Evolutionary conservation across 2,329 filamentous ascomycete genomes (phyloP).

Genomic region (Aspergillus awamori): DNA sequence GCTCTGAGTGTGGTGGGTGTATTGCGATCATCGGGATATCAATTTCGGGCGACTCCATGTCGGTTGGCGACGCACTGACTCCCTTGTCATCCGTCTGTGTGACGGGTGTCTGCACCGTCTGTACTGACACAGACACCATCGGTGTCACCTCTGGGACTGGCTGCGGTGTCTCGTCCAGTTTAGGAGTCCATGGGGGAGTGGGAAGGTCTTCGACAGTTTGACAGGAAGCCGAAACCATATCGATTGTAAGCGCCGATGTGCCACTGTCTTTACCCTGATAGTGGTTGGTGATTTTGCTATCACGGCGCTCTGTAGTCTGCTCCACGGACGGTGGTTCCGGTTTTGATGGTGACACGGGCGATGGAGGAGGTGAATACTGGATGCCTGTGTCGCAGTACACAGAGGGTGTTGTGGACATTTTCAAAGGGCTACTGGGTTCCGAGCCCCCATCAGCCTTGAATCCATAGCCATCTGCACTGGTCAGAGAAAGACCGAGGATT

Average conservation of each 20-base stretch:
- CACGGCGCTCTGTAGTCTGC: conserved; percentile 1
- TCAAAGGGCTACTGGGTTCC: conserved; percentile 51
- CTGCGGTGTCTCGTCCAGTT: conserved; percentile 26
- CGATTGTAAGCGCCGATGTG: conserved; percentile 35
- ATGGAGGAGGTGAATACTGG: conserved; percentile 82
- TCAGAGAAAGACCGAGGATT: conserved; percentile 49
- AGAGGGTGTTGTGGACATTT: conserved; percentile 48
- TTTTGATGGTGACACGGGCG: conserved; percentile 54
- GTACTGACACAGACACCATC: conserved; percentile 36
- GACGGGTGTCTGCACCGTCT: conserved; percentile 36
- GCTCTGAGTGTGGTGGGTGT: conserved; percentile 81
- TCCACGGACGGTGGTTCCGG: conserved; percentile 12
- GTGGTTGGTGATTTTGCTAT: neutral
- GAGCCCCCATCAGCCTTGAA: conserved; percentile 25
- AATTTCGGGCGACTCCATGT: conserved; percentile 24
- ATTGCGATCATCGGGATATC: conserved; percentile 87
- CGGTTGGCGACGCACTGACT: conserved; percentile 17
- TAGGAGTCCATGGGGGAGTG: conserved; percentile 40
- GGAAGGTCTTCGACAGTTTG: conserved; percentile 47
- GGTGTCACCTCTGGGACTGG: conserved; percentile 14
- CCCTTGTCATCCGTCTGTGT: conserved; percentile 20
- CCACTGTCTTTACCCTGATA: conserved; percentile 32
- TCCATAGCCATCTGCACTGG: conserved; percentile 31
- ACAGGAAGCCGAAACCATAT: conserved; percentile 47
- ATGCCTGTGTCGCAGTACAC: conserved; percentile 75